Percentiles rank a stretch among this genome's conserved stretches.
Conservation (phyloP, 768 basidiomycete genomes). For the Naganishia randhawae region DNA sequence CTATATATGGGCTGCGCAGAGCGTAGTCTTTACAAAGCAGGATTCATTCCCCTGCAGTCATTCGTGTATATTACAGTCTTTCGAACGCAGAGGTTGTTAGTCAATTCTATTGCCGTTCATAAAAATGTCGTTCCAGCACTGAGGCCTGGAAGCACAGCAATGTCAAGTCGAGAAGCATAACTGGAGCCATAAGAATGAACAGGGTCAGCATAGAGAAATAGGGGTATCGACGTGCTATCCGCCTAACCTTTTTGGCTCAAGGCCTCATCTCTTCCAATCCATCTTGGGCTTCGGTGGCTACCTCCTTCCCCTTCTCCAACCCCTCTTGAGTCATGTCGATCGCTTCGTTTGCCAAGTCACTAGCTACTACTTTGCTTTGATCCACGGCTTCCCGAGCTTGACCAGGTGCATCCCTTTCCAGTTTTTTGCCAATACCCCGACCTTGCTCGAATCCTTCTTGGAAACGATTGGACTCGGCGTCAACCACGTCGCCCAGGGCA, state of each 20-base stretch:
- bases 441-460: conserved; percentile 17
- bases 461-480: conserved; percentile 9
- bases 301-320: conserved; percentile 11
- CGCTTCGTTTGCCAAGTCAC: conserved; percentile 15
- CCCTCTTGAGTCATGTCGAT: conserved; percentile 10
- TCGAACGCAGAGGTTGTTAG: background rate
- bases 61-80: background rate
- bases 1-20: background rate
- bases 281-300: conserved; percentile 2
- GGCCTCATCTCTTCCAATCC: conserved; percentile 7
- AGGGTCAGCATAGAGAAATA: background rate
- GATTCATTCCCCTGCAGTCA: background rate
- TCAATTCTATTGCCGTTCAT: background rate
- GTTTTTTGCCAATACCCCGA: conserved; percentile 2
- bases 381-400: conserved; percentile 8
- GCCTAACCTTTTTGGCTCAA: conserved; percentile 1
- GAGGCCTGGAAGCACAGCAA: background rate
- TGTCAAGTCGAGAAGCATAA: too few relatives aligned
- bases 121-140: background rate
- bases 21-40: background rate
- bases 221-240: background rate
- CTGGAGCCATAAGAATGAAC: background rate
- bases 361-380: conserved; percentile 5
- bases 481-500: background rate
- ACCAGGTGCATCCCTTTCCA: conserved; percentile 17